Evolutionary conservation across 2,329 filamentous ascomycete species (phyloP), one percentile per base, ranked within the genome.

Genomic region (Microascus cirrosus): DNA sequence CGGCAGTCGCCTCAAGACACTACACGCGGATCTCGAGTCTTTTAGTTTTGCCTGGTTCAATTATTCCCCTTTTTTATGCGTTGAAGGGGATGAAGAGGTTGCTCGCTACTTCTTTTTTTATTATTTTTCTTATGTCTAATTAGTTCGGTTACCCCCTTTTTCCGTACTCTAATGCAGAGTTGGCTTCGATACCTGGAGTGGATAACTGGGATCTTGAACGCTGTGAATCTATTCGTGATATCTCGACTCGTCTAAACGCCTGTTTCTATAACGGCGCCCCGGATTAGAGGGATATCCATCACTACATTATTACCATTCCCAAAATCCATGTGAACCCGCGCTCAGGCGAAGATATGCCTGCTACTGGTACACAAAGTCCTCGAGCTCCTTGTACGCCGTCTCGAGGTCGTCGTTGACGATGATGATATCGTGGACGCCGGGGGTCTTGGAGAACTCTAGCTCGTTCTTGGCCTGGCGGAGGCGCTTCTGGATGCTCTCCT

Each of bases 401-500:
- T 78, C 75, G 22, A 80, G 69, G 64, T 79, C 67, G 58, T 73
- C 70, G 59, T 74, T 73, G 59, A 71, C 65, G 7, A 73, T 69
- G 50, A 70, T 67, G 58, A 66, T 65, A 62, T 73, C 70, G 59
- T 72, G 70, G 3, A 69, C 82, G 20, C 86, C 87, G 0, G 82
- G 81, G 2, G 79, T 81, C 71, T 85, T 80, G 50, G 86, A 77
- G 68, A 82, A 94, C 61, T 85, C 87, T 61, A 95, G 77, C 76
- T 95, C 90, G 54, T 82, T 77, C 70, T 80, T 78, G 2, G 90
- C 90, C 71, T 90, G 89, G 13, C 75, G 72, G 58, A 95, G 73
- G 55, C 90, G 78, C 71, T 87, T 85, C 67, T 78, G 74, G 58
- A 95, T 76, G 54, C 78, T 83, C 55, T 86, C 85, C 71, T 93